Percentiles rank a stretch among this genome's conserved stretches.
Evolutionary conservation across 129 eudicot species (phyloP).

Genomic region (Scalesia atractyloides): DNA sequence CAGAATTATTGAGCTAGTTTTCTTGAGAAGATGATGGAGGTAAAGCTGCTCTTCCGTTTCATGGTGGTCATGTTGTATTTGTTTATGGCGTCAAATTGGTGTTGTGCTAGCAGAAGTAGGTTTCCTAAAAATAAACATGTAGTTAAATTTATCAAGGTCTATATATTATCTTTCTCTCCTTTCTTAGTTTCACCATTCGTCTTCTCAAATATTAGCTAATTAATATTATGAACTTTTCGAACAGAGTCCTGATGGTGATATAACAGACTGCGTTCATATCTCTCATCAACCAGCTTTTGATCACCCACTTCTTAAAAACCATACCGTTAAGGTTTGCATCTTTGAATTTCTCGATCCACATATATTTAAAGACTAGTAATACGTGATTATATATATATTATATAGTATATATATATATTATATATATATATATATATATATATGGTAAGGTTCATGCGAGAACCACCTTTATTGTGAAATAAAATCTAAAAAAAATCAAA

Average conservation of each 20-base stretch:
- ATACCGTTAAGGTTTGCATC: conserved; percentile 58
- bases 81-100: conserved; percentile 7
- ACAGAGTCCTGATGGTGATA: conserved; percentile 82
- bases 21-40: background rate
- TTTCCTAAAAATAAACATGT: conserved; percentile 54
- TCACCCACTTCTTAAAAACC: conserved; percentile 77
- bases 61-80: background rate
- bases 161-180: background rate
- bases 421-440: no score
- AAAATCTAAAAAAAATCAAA: no score
- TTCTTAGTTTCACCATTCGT: background rate
- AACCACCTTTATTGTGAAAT: no score
- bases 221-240: background rate
- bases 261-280: conserved; percentile 64
- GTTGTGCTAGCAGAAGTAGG: conserved; percentile 10
- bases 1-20: background rate
- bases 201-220: background rate
- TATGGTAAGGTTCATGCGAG: no score
- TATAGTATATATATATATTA: no score
- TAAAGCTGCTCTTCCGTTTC: background rate
- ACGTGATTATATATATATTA: no score
- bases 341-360: no score
- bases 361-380: background rate
- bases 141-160: conserved; percentile 63
- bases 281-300: conserved; percentile 86